Conservation (phyloP, 2,329 filamentous ascomycete species). For the Apiospora arundinis region DNA sequence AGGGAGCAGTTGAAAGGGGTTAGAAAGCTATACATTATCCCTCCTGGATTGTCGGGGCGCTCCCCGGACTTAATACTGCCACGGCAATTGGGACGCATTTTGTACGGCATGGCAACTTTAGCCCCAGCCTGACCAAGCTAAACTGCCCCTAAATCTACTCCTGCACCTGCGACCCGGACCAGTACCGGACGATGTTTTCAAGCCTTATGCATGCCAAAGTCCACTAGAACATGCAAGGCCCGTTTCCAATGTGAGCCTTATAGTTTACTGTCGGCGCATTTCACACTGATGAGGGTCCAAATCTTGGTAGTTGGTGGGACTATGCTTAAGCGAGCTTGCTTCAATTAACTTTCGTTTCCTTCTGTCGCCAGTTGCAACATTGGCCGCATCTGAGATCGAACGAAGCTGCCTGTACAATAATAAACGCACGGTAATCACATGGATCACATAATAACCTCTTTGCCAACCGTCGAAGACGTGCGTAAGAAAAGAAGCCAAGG, state of each 20-base stretch:
- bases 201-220: neutral
- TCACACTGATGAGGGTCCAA: neutral
- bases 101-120: neutral
- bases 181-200: neutral
- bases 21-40: neutral
- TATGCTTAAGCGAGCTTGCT: neutral
- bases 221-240: neutral
- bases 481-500: no score
- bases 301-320: neutral
- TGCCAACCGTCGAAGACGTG: no score
- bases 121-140: neutral
- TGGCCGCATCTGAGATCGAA: neutral
- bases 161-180: neutral
- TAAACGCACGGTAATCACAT: no score
- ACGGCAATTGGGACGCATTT: constrained; percentile 9
- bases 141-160: neutral
- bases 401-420: neutral
- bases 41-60: neutral
- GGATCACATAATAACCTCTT: no score
- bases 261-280: neutral
- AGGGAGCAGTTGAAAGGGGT: neutral
- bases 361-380: no score
- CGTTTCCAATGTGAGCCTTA: neutral
- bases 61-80: neutral
- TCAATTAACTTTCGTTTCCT: neutral